Conservation (phyloP, 176 grass and related monocot genomes). For the Oryza brachyantha region DNA sequence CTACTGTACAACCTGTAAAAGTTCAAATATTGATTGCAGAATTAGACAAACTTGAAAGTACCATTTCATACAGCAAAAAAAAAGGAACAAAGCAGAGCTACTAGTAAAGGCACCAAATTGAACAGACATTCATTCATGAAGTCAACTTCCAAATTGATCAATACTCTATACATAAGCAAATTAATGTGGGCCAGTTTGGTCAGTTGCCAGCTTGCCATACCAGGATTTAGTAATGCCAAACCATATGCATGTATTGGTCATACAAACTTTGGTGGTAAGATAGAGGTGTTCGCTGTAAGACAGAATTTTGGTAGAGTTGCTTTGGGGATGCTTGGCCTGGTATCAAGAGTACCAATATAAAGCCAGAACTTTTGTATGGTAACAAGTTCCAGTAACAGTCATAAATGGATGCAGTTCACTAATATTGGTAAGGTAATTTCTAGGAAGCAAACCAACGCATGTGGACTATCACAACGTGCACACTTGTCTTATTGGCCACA, state of each 20-base stretch:
- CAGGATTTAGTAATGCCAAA: no score
- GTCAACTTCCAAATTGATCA: neutral
- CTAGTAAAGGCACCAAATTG: neutral
- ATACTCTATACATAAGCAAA: neutral
- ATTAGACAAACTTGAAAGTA: neutral
- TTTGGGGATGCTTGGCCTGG: neutral
- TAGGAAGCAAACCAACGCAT: neutral
- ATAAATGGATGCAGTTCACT: neutral
- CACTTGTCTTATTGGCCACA: neutral
- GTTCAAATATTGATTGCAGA: neutral
- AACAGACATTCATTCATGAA: neutral
- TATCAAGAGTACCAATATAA: neutral
- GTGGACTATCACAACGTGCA: neutral
- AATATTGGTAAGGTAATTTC: neutral
- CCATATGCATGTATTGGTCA: neutral
- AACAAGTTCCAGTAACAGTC: neutral
- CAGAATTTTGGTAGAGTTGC: neutral
- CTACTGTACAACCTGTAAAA: slow-evolving; percentile 33
- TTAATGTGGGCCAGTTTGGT: neutral
- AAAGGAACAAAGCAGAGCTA: neutral
- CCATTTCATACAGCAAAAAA: neutral
- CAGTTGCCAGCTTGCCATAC: no score
- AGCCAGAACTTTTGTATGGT: neutral
- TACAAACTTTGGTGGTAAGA: neutral
- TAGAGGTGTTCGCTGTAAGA: neutral